Percentiles rank a stretch among this genome's conserved stretches.
phyloP scores from a whole-genome alignment of 2,329 filamentous ascomycete species.

The Fusarium sp. region DNA sequence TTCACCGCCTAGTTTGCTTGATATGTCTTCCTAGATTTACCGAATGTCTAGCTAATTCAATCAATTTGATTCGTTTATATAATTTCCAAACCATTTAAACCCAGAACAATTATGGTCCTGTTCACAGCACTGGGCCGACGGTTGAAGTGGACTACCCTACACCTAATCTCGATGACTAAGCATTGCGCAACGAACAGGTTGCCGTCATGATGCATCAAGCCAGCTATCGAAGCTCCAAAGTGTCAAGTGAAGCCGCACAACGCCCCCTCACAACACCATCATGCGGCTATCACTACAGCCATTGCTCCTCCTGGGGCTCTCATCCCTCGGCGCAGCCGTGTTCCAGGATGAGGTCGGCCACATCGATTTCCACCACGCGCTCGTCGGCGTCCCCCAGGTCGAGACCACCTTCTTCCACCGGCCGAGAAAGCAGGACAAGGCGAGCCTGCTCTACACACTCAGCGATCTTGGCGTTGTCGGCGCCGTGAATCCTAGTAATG shows the following conservation, averaged over 20 bases:
- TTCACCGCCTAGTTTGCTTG: too few species aligned
- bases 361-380: constrained; percentile 92
- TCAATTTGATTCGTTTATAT: too few species aligned
- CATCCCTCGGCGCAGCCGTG: constrained; percentile 69
- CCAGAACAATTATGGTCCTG: not conserved
- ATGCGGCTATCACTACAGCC: constrained; percentile 54
- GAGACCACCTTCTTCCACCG: constrained; percentile 95
- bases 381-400: constrained; percentile 84
- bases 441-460: constrained; percentile 90
- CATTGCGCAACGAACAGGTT: constrained; percentile 43
- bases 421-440: constrained; percentile 83
- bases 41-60: too few species aligned
- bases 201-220: constrained; percentile 40
- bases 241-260: constrained; percentile 40
- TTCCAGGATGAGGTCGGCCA: constrained; percentile 92
- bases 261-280: constrained; percentile 28
- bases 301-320: constrained; percentile 54
- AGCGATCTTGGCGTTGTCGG: constrained; percentile 87
- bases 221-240: constrained; percentile 39
- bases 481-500: constrained; percentile 89
- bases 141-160: constrained; percentile 10
- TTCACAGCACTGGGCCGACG: not conserved
- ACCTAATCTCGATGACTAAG: constrained; percentile 39
- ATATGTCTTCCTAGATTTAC: too few species aligned
- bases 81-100: too few species aligned